phyloP scores from a whole-genome alignment of 108 stramenopile genomes.

The Aurantiochytrium sp. region DNA sequence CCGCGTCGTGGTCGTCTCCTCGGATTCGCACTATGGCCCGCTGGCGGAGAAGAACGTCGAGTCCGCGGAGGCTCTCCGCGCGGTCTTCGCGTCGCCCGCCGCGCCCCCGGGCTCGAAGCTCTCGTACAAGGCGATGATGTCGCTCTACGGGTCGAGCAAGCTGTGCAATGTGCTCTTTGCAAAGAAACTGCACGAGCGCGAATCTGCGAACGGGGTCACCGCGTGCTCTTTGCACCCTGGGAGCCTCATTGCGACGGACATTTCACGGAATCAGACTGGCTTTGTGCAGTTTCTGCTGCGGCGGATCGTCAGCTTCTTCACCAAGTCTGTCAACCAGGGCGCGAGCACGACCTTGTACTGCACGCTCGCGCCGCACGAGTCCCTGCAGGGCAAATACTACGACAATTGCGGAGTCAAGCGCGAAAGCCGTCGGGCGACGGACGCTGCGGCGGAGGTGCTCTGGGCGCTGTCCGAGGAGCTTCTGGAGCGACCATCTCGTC shows the following conservation, averaged over 20 bases:
- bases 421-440: neutral
- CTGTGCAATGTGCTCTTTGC: constrained; percentile 20
- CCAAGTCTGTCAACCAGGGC: constrained; percentile 23
- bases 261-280: neutral
- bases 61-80: neutral
- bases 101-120: neutral
- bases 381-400: neutral
- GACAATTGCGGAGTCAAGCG: neutral
- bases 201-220: neutral
- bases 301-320: neutral
- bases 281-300: neutral
- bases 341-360: neutral
- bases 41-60: neutral
- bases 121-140: neutral
- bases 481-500: no score
- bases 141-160: neutral
- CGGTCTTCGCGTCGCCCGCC: neutral
- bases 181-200: neutral
- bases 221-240: neutral
- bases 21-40: neutral
- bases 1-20: neutral
- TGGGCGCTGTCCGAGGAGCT: neutral
- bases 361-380: neutral
- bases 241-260: neutral
- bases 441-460: neutral